Conservation (phyloP, 2,329 filamentous ascomycete genomes). For the Apiospora marii region DNA sequence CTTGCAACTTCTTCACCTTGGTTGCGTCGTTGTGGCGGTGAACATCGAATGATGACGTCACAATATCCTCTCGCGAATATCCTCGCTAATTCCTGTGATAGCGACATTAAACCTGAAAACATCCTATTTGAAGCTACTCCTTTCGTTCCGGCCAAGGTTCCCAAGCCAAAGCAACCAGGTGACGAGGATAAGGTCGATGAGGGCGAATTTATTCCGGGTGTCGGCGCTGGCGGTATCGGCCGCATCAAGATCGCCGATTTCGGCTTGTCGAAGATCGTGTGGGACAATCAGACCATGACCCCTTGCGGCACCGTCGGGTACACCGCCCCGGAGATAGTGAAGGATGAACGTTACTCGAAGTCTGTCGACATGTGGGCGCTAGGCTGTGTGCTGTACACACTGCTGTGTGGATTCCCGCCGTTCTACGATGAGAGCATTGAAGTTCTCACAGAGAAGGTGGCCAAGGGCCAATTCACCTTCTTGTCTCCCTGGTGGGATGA, state of each 20-base stretch:
- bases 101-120: conserved; percentile 98
- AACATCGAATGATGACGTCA: background rate
- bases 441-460: conserved; percentile 96
- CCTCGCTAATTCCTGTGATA: conserved; percentile 49
- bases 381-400: conserved; percentile 94
- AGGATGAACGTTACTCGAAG: conserved; percentile 98
- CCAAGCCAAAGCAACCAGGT: conserved; percentile 82
- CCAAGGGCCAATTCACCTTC: conserved; percentile 95
- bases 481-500: conserved; percentile 99
- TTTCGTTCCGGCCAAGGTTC: conserved; percentile 79
- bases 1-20: conserved; percentile 28
- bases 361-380: conserved; percentile 99
- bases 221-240: conserved; percentile 90
- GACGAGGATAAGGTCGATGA: conserved; percentile 98
- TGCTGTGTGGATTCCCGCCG: conserved; percentile 96
- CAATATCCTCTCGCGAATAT: background rate
- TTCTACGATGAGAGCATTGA: conserved; percentile 99
- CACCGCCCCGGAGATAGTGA: conserved; percentile 97
- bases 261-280: conserved; percentile 95
- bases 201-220: conserved; percentile 85
- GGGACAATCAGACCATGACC: conserved; percentile 98
- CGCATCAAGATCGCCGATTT: conserved; percentile 98
- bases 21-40: background rate
- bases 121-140: conserved; percentile 90
- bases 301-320: conserved; percentile 99